Percentiles rank a stretch among this genome's conserved stretches.
These are phyloP conservation scores for Salix purpurea DNA, from an alignment of 345 rosid species.

Conservation along the genomic window DNA sequence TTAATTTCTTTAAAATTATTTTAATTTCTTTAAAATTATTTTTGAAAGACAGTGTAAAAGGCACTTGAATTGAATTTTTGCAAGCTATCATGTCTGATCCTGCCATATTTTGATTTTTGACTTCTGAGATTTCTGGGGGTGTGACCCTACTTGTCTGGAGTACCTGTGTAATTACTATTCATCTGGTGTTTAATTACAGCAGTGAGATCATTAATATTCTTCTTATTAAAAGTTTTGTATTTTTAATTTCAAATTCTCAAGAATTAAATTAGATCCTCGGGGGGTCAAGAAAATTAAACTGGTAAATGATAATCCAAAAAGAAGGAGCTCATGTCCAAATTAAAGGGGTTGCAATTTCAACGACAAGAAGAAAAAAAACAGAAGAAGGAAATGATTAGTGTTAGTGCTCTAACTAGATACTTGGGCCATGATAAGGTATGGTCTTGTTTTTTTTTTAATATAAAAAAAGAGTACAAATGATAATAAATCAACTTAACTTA, in stretches of 20 bases:
- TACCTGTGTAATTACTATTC: not conserved
- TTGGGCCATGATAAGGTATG: no score
- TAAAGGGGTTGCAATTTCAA: no score
- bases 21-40: no score
- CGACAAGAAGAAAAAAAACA: not conserved
- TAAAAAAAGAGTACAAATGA: no score
- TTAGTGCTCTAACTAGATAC: no score
- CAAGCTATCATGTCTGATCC: constrained; percentile 37
- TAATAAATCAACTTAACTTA: no score
- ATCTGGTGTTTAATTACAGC: not conserved
- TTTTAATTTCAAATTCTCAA: not conserved
- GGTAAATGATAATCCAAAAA: no score
- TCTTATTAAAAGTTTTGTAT: not conserved
- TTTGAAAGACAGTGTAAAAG: no score
- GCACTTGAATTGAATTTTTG: constrained; percentile 32
- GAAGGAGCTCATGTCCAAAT: no score
- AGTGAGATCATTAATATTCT: not conserved
- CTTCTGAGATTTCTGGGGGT: constrained; percentile 19
- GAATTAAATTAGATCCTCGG: not conserved
- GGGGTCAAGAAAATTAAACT: not conserved
- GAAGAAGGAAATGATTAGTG: no score
- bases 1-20: no score
- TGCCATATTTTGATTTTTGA: constrained; percentile 25
- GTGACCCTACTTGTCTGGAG: constrained; percentile 37
- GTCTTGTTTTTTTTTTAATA: no score